Percentiles rank a stretch among this genome's conserved stretches.
Evolutionary conservation across 2,329 filamentous ascomycete genomes (phyloP).

Genomic region (Myrmaecium sp.): DNA sequence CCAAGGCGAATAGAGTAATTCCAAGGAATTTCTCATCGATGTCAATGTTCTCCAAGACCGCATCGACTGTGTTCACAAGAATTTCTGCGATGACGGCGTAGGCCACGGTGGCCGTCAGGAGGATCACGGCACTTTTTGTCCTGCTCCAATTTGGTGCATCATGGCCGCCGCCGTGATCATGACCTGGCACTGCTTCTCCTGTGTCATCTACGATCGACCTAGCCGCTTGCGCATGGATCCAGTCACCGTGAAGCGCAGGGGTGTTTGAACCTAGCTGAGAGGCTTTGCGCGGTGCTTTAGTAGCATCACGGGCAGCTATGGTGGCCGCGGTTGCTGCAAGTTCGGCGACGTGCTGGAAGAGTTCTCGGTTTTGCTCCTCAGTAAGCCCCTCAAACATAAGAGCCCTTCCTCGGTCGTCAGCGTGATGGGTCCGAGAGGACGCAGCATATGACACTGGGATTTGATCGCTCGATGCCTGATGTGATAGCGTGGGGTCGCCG

Average conservation of each 20-base stretch:
- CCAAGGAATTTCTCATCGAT: conserved; percentile 96
- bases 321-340: conserved; percentile 84
- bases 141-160: conserved; percentile 98
- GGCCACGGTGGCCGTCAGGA: conserved; percentile 73
- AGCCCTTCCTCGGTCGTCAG: too few species aligned
- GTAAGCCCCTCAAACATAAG: conserved; percentile 66
- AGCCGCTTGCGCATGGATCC: too few species aligned
- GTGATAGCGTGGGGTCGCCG: conserved; percentile 24
- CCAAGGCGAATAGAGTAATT: conserved; percentile 88
- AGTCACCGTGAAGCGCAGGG: conserved; percentile 23
- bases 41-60: conserved; percentile 76
- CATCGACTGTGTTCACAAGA: conserved; percentile 88
- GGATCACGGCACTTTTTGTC: conserved; percentile 73
- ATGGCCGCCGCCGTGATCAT: conserved; percentile 51
- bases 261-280: conserved; percentile 23
- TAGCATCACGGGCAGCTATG: conserved; percentile 65
- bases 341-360: conserved; percentile 80
- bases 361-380: conserved; percentile 61
- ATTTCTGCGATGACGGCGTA: conserved; percentile 98
- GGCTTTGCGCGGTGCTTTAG: conserved; percentile 34
- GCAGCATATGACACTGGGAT: too few species aligned
- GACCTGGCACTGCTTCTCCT: conserved; percentile 29
- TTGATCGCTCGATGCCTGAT: conserved; percentile 12
- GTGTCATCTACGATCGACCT: too few species aligned
- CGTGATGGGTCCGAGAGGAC: background rate